A percentile compares a stretch with the other conserved stretches of the same genome.
Conservation (phyloP, 1,139 yeast species). For the Protomyces inundatus region DNA sequence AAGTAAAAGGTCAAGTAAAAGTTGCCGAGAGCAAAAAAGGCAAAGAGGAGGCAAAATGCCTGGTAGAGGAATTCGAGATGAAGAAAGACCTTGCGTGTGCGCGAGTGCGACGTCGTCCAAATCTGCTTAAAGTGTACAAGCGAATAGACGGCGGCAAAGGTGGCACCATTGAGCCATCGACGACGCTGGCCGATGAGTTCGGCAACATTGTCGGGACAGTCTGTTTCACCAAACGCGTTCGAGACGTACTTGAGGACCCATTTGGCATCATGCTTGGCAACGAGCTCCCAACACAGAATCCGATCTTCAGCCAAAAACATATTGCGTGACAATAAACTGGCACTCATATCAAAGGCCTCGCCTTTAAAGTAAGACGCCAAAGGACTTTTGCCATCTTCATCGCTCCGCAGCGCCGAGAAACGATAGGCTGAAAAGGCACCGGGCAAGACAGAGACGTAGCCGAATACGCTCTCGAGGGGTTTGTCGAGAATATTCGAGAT, state of each 20-base stretch:
- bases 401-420: constrained; percentile 57
- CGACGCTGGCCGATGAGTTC: constrained; percentile 93
- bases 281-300: constrained; percentile 93
- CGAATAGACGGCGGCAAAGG: constrained; percentile 87
- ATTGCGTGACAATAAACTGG: constrained; percentile 71
- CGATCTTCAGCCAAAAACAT: constrained; percentile 98
- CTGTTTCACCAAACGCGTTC: constrained; percentile 94
- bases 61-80: constrained; percentile 76
- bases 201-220: constrained; percentile 86
- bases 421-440: constrained; percentile 93
- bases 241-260: constrained; percentile 94
- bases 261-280: constrained; percentile 75
- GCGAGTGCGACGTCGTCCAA: constrained; percentile 73
- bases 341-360: constrained; percentile 48
- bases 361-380: constrained; percentile 86
- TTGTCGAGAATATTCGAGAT: constrained; percentile 88
- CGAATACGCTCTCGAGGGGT: constrained; percentile 83
- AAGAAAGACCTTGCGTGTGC: constrained; percentile 62
- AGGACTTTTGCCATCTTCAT: constrained; percentile 55
- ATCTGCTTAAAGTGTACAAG: constrained; percentile 66
- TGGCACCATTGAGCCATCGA: constrained; percentile 98
- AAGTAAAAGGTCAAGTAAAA: constrained; percentile 68
- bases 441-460: constrained; percentile 82
- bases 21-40: constrained; percentile 66
- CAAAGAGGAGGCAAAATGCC: constrained; percentile 57